Base-by-base conservation (phyloP, 192 early-diverging fungal species). In the Backusella circina region DNA sequence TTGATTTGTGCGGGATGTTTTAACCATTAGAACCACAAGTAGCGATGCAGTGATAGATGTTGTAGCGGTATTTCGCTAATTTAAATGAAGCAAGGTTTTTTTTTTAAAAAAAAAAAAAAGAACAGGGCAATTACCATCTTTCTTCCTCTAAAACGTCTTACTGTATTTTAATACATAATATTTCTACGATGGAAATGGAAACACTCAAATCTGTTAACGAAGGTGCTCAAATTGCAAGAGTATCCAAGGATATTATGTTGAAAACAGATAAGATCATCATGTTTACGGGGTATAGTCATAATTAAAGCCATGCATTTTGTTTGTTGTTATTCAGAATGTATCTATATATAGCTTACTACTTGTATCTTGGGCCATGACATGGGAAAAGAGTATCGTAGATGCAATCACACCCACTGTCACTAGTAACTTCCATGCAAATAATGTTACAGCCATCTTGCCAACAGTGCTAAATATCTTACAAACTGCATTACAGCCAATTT, bases 331-430 rank as follows among this genome's bases (percentile, higher is more conserved):
- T 44, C 5, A n/a, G 1, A 3, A 33, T 41, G 8, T 28, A 7
- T 57, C 9, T 57, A 8, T 10, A 57, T 57, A 5, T 64, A 73
- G 71, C 8, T 23, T 73, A 18, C 23, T 73, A 21, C 32, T 64
- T 26, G 12, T 73, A 30, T 54, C 71, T 33, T 73, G 71, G 71
- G 71, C 47, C 8, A 36, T 31, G 23, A 70, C 21, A 15, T 31
- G 28, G 35, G 38, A 41, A 31, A 31, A 33, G 18, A 61, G 30
- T 33, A 64, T 73, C 15, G 38, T 26, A 1, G 15, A 33, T 61
- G 33, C 71, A 21, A 38, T 68, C 13, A 68, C 67, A 37, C 71
- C 71, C 12, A 61, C 54, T 13, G 71, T 73, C n/a, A 73, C 71
- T 13, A 73, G 71, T 64, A 61, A 33, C n/a, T 44, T 73, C 21